A percentile compares a stretch with the other conserved stretches of the same genome.
Conservation (phyloP, 768 basidiomycete genomes). For the Lanmaoa pseudosensibilis region DNA sequence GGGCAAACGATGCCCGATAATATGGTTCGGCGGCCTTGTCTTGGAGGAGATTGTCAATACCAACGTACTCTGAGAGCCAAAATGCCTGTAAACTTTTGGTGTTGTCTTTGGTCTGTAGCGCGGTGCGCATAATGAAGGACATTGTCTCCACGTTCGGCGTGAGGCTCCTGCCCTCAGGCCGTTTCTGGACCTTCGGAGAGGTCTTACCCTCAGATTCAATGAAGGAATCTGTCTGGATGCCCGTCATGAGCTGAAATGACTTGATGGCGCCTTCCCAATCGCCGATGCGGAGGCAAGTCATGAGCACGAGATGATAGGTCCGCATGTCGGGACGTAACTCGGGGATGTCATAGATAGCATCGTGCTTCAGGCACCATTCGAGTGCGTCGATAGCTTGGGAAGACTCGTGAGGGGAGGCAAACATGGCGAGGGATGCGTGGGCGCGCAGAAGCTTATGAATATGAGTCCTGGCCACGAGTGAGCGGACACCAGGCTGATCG, state of each 20-base stretch:
- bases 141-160: constrained; percentile 53
- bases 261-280: constrained; percentile 63
- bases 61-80: constrained; percentile 54
- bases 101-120: constrained; percentile 50
- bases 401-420: constrained; percentile 40
- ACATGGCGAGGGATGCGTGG: constrained; percentile 40
- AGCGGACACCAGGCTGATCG: constrained; percentile 32
- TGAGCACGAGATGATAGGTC: constrained; percentile 63
- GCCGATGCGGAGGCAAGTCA: constrained; percentile 58
- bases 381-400: constrained; percentile 55
- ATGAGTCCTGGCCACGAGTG: constrained; percentile 50
- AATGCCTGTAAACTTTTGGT: constrained; percentile 59
- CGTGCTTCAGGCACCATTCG: constrained; percentile 68
- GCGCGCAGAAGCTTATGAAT: constrained; percentile 64
- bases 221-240: constrained; percentile 56
- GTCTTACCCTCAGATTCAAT: constrained; percentile 33
- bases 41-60: constrained; percentile 38
- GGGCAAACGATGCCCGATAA: constrained; percentile 49
- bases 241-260: constrained; percentile 73
- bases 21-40: constrained; percentile 30
- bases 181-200: constrained; percentile 44
- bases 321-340: constrained; percentile 34
- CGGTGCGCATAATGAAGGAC: constrained; percentile 57
- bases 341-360: constrained; percentile 46
- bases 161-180: constrained; percentile 44